Evolutionary conservation across 176 grass and related monocot species (phyloP).

Genomic region (Eragrostis curvula): DNA sequence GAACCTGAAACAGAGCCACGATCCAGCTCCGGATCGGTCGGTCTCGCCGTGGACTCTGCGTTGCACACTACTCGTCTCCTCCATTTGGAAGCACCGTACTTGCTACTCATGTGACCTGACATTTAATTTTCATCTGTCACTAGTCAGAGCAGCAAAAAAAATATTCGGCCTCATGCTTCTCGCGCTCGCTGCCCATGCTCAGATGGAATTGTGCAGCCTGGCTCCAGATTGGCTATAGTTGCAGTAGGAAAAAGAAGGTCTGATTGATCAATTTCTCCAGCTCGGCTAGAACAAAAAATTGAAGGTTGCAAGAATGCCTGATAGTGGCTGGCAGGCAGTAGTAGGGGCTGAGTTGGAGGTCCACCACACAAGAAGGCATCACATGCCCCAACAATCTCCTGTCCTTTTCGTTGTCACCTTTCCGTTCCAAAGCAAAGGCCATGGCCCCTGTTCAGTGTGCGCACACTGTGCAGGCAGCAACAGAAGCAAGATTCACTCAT

Average conservation of each 20-base stretch:
- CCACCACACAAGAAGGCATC: constrained; percentile 45
- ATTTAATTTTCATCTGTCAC: not conserved
- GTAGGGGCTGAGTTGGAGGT: constrained; percentile 52
- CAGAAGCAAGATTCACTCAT: constrained; percentile 34
- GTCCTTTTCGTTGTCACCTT: constrained; percentile 31
- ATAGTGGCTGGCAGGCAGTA: constrained; percentile 46
- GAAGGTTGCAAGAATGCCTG: constrained; percentile 18
- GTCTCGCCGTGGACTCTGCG: constrained; percentile 24
- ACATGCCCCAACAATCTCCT: constrained; percentile 40
- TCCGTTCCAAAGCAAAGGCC: constrained; percentile 14
- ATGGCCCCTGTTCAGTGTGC: constrained; percentile 24
- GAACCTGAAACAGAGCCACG: not conserved
- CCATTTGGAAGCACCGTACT: not conserved
- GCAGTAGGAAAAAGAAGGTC: not conserved
- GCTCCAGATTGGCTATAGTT: constrained; percentile 32
- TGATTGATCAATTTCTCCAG: constrained; percentile 43
- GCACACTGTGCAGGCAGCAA: constrained; percentile 24
- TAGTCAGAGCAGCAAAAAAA: constrained; percentile 18
- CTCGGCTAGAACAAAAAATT: not conserved
- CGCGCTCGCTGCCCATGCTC: constrained; percentile 35
- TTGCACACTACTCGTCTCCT: constrained; percentile 1
- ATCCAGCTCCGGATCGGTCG: constrained; percentile 3
- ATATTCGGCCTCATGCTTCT: constrained; percentile 19
- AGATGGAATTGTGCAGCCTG: constrained; percentile 20
- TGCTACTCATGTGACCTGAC: not conserved